These are phyloP conservation scores for Penicillium parvum DNA, from an alignment of 495 filamentous ascomycete species.

Conservation along the genomic window DNA sequence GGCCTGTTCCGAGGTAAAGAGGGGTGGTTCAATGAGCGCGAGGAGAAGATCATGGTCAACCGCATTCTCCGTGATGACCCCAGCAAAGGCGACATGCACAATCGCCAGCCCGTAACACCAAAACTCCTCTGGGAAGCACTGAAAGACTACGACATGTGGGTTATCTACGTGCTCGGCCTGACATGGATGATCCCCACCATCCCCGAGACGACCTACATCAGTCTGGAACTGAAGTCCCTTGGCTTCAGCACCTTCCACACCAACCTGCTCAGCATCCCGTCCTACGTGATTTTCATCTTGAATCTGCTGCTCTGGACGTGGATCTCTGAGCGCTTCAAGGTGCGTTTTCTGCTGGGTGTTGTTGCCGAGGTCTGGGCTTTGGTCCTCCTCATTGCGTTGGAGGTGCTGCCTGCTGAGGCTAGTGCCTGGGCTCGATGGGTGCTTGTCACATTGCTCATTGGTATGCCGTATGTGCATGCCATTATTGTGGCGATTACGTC, in stretches of 20 bases:
- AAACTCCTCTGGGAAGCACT: conserved; percentile 44
- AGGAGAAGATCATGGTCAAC: conserved; percentile 65
- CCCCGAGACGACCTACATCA: conserved; percentile 49
- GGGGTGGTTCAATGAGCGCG: conserved; percentile 60
- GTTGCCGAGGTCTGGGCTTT: conserved; percentile 53
- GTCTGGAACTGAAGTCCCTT: conserved; percentile 51
- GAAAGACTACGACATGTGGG: conserved; percentile 51
- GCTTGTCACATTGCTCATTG: conserved; percentile 48
- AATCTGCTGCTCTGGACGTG: conserved; percentile 47
- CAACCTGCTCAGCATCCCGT: conserved; percentile 66
- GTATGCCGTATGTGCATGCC: conserved; percentile 60
- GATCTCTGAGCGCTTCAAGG: conserved; percentile 49
- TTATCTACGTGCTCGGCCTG: conserved; percentile 50
- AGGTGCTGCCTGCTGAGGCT: conserved; percentile 27
- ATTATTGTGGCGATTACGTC: conserved; percentile 66
- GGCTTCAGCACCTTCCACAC: conserved; percentile 61
- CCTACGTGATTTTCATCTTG: conserved; percentile 46
- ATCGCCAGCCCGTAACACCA: conserved; percentile 48
- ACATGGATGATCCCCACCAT: conserved; percentile 47
- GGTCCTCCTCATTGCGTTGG: conserved; percentile 50
- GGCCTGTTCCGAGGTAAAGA: conserved; percentile 64
- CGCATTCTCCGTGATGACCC: conserved; percentile 70
- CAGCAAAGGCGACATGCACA: conserved; percentile 64
- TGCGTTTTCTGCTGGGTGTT: conserved; percentile 50
- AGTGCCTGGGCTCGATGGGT: conserved; percentile 52